Evolutionary conservation across 768 basidiomycete species (phyloP).

Genomic region (Pleurotus platypus): DNA sequence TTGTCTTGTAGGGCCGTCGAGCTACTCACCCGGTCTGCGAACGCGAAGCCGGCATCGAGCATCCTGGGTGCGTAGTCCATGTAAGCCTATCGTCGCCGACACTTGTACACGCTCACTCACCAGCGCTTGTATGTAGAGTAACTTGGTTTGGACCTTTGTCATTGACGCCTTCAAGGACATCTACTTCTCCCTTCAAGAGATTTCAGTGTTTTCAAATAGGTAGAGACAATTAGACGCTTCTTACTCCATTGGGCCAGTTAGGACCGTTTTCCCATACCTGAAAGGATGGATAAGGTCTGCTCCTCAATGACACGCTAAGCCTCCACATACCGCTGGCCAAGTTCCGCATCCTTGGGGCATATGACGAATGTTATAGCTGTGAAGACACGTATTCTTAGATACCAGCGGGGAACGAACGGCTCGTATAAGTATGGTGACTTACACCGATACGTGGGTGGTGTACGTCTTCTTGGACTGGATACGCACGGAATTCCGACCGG

Average conservation of each 20-base stretch:
- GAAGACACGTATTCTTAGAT: background rate
- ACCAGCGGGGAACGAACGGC: background rate
- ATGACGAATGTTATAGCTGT: constrained; percentile 33
- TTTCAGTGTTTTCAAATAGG: background rate
- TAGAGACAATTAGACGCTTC: background rate
- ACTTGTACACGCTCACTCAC: constrained; percentile 20
- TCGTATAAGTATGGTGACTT: constrained; percentile 8
- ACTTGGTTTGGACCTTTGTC: constrained; percentile 46
- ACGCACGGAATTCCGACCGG: constrained; percentile 47
- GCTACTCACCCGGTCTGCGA: constrained; percentile 35
- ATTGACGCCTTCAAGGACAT: constrained; percentile 60
- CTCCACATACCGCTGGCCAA: constrained; percentile 41
- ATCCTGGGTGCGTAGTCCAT: constrained; percentile 22
- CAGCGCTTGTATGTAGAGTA: constrained; percentile 51
- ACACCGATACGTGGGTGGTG: constrained; percentile 33
- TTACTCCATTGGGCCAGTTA: constrained; percentile 26
- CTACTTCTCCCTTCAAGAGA: constrained; percentile 35
- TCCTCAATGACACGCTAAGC: no score
- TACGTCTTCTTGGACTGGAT: constrained; percentile 32
- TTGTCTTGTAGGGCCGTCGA: background rate
- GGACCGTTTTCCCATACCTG: constrained; percentile 25
- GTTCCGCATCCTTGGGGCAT: constrained; percentile 56
- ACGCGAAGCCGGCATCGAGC: constrained; percentile 38
- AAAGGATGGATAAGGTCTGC: constrained; percentile 6
- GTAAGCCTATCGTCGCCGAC: background rate